A percentile compares a stretch with the other conserved stretches of the same genome.
Conservation (phyloP, 768 basidiomycete species). For the Lactifluus hygrophoroides region DNA sequence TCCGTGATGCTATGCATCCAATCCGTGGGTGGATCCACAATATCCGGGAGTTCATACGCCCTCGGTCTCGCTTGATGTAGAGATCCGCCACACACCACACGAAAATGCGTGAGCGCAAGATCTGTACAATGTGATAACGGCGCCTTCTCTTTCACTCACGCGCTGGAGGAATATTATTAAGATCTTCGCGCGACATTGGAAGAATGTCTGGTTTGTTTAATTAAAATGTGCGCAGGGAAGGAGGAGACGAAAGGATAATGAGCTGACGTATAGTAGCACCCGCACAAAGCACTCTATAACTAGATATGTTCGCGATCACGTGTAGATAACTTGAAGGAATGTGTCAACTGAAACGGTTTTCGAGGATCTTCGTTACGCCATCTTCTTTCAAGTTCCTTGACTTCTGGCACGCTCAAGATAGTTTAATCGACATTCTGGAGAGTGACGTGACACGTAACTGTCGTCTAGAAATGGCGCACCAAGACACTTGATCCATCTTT, state of each 20-base stretch:
- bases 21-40: constrained; percentile 10
- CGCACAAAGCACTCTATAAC: no score
- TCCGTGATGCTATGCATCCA: constrained; percentile 2
- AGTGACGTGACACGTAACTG: no score
- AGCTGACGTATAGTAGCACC: background rate
- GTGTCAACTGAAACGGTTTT: no score
- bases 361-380: no score
- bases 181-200: background rate
- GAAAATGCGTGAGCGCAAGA: background rate
- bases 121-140: background rate
- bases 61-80: constrained; percentile 22
- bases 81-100: background rate
- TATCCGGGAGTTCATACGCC: constrained; percentile 23
- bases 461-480: no score
- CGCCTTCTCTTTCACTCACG: constrained; percentile 8
- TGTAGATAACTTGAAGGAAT: no score
- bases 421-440: no score
- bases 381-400: no score
- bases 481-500: no score
- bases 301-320: background rate
- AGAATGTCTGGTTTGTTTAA: background rate
- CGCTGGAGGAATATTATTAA: background rate
- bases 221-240: background rate
- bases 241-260: background rate
- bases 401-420: no score